Base-by-base conservation (phyloP, 257 asterid species). In the Rubia yunnanensis region DNA sequence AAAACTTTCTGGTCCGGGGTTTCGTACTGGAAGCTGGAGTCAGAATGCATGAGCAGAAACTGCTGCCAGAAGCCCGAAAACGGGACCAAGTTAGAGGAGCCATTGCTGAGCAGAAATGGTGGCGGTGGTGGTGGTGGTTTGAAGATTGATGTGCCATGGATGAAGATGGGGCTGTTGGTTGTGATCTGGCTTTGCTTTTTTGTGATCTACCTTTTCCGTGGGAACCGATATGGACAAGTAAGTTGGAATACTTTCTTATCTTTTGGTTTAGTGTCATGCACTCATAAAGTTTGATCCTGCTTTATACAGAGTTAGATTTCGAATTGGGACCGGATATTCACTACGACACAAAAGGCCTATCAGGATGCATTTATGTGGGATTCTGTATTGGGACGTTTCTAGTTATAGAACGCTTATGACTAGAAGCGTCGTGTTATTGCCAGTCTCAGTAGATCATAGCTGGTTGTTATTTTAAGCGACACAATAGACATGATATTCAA, bases 191-290 rank as follows among this genome's bases (percentile, higher is more conserved):
- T 83, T 68, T 78, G 87, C 28, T 92, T 87, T 73, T 78, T 87
- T 63, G 38, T 78, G 30, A 48, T 87, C 63, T 80, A 87, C 69
- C 83, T 92, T 71, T 86, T 87, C 71, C 96, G 96, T n/a, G 98
- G 98, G 66, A 89, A 88, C 65, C 80, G 83, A 72, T 59, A 79
- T 62, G 89, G 95, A 70, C 92, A 84, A 63, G 98, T 91, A 78
- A 36, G 82, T 35, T 60, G n/a, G n/a, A n/a, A n/a, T n/a, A 1
- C 52, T 27, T 58, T 34, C 53, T 24, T 60, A 26, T 67, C 44
- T 59, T 17, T 15, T 44, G 5, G 4, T 14, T 44, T 44, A 20
- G n/a, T 44, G 52, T 14, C 50, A 3, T 13, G 50, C 50, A 44
- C 50, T 44, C 1, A 14, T 13, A 44, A 44, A 15, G 15, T n/a